Base-by-base conservation (phyloP, 371 early-diverging fungal species). In the Phascolomyces articulosus region DNA sequence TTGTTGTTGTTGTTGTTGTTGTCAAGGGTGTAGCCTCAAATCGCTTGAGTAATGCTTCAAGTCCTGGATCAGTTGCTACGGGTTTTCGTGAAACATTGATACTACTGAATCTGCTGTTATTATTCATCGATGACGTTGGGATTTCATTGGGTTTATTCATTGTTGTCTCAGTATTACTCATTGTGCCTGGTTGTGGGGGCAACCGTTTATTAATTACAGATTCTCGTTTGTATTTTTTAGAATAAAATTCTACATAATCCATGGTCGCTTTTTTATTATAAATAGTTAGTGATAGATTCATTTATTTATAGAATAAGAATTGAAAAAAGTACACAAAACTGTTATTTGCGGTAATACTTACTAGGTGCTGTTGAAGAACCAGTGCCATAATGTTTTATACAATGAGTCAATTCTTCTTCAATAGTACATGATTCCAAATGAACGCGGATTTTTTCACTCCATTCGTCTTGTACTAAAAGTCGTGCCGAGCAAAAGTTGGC, bases 401-500 rank as follows among this genome's bases (percentile, higher is more conserved):
- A 72, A 21, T 40, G 49, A 29, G 61, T 60, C 20, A 80, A 64
- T 48, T 77, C 82, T 41, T 75, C 55, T 48, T 69, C 66, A 23
- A 75, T 51, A 40, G 58, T 64, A 40, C 74, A 75, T 29, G 65
- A 40, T 28, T 82, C 82, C 23, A 82, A 63, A 15, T 70, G 66
- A 13, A 55, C 64, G 18, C 79, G 70, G 49, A 82, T 77, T 4
- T 27, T 58, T 34, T 79, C 82, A 41, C 75, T 76, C 66, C 72
- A 79, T 75, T 78, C 75, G 54, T 82, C 77, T 62, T 82, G 75
- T 15, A 77, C 68, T 28, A 79, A 49, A 1, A 82, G 34, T n/a
- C 64, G 60, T 9, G 73, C 79, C 11, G 82, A 79, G 1, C 64
- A 56, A 9, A 79, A 48, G 28, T 82, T 79, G 10, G 82, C 77